These are phyloP conservation scores for Grigorovia jiainica DNA, from an alignment of 805 yeast species.

Conservation along the genomic window DNA sequence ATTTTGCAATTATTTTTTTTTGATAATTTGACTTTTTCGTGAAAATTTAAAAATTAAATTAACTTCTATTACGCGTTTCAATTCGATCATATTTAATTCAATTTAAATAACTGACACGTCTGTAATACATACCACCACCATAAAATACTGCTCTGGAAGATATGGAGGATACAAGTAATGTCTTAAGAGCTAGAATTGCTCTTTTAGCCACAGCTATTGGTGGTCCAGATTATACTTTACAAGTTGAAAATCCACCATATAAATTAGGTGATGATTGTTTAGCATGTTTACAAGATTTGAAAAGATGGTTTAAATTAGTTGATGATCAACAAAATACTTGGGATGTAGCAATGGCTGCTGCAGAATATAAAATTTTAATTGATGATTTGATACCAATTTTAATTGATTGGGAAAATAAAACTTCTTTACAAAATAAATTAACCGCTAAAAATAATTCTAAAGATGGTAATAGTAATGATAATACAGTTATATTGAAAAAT, in stretches of 20 bases:
- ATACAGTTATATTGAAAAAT: conserved; percentile 17
- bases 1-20: too few relatives aligned
- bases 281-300: conserved; percentile 79
- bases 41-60: too few relatives aligned
- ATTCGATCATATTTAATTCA: too few relatives aligned
- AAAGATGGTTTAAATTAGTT: conserved; percentile 76
- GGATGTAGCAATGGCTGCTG: conserved; percentile 83
- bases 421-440: conserved; percentile 16
- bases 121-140: too few relatives aligned
- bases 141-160: too few relatives aligned
- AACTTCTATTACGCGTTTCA: too few relatives aligned
- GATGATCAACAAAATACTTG: conserved; percentile 63
- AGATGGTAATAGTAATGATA: conserved; percentile 4
- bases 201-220: conserved; percentile 84
- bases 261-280: conserved; percentile 69
- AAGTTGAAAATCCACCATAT: conserved; percentile 43
- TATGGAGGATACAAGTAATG: conserved; percentile 8
- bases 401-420: conserved; percentile 55
- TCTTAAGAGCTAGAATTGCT: conserved; percentile 64
- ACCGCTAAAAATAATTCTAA: conserved; percentile 15
- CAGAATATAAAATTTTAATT: conserved; percentile 62
- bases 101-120: too few relatives aligned
- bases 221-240: conserved; percentile 64
- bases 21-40: too few relatives aligned
- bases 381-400: conserved; percentile 70